Base-by-base conservation (phyloP, 495 filamentous ascomycete species). In the Aspergillus nidulans region DNA sequence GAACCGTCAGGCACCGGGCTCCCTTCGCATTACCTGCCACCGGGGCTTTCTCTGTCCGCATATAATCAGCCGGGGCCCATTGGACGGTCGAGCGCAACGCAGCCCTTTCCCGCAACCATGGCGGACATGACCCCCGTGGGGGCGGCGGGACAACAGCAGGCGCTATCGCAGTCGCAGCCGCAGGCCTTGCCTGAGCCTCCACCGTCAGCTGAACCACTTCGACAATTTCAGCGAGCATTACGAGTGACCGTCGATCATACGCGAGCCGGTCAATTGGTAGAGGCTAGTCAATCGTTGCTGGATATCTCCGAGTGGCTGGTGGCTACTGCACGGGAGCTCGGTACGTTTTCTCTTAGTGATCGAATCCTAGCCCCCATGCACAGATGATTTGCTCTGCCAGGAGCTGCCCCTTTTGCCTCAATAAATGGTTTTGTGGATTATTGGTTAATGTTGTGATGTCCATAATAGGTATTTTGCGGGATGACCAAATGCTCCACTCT, bases 241-340 rank as follows among this genome's bases (percentile, higher is more conserved):
- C 83, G 83, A 65, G 80, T 78, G 41, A 87, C 88, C 18, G 94
- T 95, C 63, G 83, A 87, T 59, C 80, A 88, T 57, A 86, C 86
- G 49, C 84, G 82, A 52, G 81, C 81, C 57, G 88, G 89, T n/a
- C 71, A 80, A 55, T 78, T 98, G 62, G 76, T 80, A 34, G 81
- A 89, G 51, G 89, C 91, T 28, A 86, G 85, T 58, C 76, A 77
- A 57, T 86, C 85, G 15, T 76, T 98, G 24, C 69, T 95, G 44
- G 77, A 85, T 53, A 81, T 96, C 59, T 95, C 91, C 20, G 82
- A 88, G 53, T 97, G 91, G 89, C 74, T 98, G 41, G 71, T 96
- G 57, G 80, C 84, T 40, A 87, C 92, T 70, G 89, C 88, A 32
- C 84, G 83, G 61, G 84, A 88, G 55, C 76, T 98, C 64, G 91